Evolutionary conservation across 2,329 filamentous ascomycete genomes (phyloP), one percentile per base, ranked within the genome.

Genomic region (Arthrobotrys pseudoclavata): DNA sequence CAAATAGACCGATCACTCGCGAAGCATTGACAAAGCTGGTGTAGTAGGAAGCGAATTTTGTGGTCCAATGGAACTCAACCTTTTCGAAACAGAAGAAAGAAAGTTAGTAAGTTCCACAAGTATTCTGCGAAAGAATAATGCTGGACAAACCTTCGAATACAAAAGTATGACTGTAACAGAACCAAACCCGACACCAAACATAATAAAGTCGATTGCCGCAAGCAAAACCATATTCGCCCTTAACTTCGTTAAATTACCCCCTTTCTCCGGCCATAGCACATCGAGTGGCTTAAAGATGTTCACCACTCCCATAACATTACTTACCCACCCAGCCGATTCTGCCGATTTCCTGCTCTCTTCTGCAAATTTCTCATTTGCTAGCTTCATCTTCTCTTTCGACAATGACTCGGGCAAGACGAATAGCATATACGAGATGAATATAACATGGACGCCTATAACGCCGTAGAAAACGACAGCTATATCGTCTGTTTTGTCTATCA

Each of bases 381-480:
- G 84, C 29, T 87, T 82, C 83, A 95, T 93, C 4, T 92, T 89
- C 72, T 89, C 88, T 82, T 89, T 88, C 6, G 92, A 92, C 0
- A 98, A 84, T 0, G 94, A 97, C 82, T 99, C 96, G 0, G 96
- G 96, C 1, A 97, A 87, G 31, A 92, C 81, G 53, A 96, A 86
- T 4, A 88, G 83, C 29, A 96, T 85, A 82, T 92, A 92, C 0
- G 91, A 37, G 62, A 96, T 89, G 84, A 96, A 97, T 75, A 90
- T 84, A 1, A 52, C 24, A 82, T 97, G 93, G 75, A 91, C 91
- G 2, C 84, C 89, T 12, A 97, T 84, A 0, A 91, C 90, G 45
- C 94, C 86, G 83, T 96, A 97, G 83, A 99, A 98, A 55, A 97
- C 88, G n/a, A 89, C 88, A 5, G 97, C 83, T 15, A 96, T 86